A percentile compares a stretch with the other conserved stretches of the same genome.
Conservation (phyloP, 768 basidiomycete genomes). For the Leccinum subtestaceum region DNA sequence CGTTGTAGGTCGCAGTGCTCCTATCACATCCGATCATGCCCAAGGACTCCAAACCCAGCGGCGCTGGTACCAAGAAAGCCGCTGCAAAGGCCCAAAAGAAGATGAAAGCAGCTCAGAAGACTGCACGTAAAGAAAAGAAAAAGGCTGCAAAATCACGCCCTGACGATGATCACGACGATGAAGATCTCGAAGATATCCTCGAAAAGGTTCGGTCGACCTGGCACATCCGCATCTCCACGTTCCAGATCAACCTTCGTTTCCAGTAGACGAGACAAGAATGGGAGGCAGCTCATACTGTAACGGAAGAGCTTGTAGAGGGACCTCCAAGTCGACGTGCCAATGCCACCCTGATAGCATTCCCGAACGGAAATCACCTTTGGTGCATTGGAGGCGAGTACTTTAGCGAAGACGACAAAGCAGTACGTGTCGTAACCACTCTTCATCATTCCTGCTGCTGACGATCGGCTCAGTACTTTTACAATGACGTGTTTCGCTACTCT, state of each 20-base stretch:
- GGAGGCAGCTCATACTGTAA: slow-evolving; percentile 80
- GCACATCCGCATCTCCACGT: background rate
- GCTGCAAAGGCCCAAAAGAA: slow-evolving; percentile 64
- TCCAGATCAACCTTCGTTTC: slow-evolving; percentile 5
- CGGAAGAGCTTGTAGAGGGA: slow-evolving; percentile 79
- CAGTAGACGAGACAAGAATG: slow-evolving; percentile 79
- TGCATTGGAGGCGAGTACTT: slow-evolving; percentile 87
- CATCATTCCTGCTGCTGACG: background rate
- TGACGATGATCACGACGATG: slow-evolving; percentile 58
- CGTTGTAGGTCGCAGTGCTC: background rate
- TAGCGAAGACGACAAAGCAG: slow-evolving; percentile 79
- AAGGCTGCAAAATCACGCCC: slow-evolving; percentile 44
- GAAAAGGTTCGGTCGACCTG: slow-evolving; percentile 53
- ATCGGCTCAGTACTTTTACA: slow-evolving; percentile 69
- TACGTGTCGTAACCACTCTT: slow-evolving; percentile 29
- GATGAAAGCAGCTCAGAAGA: slow-evolving; percentile 62
- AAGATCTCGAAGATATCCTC: slow-evolving; percentile 82
- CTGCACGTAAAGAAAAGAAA: slow-evolving; percentile 64
- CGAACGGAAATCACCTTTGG: slow-evolving; percentile 79
- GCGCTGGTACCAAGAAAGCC: slow-evolving; percentile 36
- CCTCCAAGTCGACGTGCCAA: slow-evolving; percentile 83
- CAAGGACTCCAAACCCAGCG: slow-evolving; percentile 16
- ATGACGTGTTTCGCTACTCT: slow-evolving; percentile 82
- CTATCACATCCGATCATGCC: slow-evolving; percentile 9
- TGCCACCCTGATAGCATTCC: slow-evolving; percentile 78